These are phyloP conservation scores for Spencermartinsiella ligniputridi DNA, from an alignment of 1,139 yeast genomes.

Conservation along the genomic window DNA sequence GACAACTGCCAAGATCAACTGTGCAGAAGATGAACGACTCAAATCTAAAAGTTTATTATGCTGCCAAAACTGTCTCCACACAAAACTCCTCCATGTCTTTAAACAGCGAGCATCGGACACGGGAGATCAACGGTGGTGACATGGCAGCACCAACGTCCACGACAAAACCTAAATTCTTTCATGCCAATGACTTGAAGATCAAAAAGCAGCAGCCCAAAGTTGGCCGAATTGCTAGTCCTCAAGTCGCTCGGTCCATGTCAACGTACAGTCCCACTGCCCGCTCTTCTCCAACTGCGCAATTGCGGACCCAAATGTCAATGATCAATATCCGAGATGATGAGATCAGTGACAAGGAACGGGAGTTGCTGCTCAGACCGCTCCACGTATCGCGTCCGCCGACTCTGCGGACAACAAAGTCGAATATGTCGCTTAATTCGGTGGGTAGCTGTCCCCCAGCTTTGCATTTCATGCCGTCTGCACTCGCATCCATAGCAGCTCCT, in stretches of 20 bases:
- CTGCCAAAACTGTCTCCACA: not conserved
- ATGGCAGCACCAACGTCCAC: not conserved
- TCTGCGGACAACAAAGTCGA: not conserved
- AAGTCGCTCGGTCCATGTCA: not conserved
- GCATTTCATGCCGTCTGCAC: not conserved
- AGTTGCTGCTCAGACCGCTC: not conserved
- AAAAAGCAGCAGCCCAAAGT: not conserved
- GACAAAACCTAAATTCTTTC: conserved; percentile 1
- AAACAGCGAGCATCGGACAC: not conserved
- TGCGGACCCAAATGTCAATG: conserved; percentile 2
- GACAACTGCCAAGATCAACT: too few species aligned
- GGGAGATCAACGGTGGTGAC: not conserved
- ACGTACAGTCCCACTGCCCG: not conserved
- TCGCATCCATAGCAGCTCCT: too few species aligned
- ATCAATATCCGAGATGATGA: not conserved
- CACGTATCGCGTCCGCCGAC: not conserved
- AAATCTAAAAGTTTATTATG: not conserved
- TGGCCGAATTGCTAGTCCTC: not conserved
- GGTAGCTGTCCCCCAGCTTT: not conserved
- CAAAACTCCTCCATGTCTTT: not conserved
- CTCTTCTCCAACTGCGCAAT: not conserved
- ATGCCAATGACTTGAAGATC: conserved; percentile 5
- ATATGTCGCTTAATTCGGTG: not conserved
- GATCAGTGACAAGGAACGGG: not conserved
- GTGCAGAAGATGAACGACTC: not conserved